A percentile compares a stretch with the other conserved stretches of the same genome.
phyloP scores from a whole-genome alignment of 148 eudicot genomes.

The Camellia japonica region DNA sequence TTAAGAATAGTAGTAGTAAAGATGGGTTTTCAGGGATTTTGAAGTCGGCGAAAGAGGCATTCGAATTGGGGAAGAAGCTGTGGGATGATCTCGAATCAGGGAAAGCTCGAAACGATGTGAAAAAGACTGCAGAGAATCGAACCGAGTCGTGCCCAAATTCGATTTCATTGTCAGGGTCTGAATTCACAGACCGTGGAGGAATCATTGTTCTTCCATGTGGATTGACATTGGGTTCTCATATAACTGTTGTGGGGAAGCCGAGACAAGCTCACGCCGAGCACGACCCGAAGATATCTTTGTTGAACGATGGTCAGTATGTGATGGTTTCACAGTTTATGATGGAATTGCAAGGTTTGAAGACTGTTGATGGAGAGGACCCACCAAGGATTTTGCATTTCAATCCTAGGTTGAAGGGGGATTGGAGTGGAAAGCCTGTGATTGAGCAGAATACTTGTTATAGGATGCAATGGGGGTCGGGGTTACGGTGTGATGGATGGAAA shows the following conservation, averaged over 20 bases:
- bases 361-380: conserved; percentile 95
- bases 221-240: conserved; percentile 79
- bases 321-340: conserved; percentile 91
- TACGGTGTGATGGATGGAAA: conserved; percentile 85
- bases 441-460: conserved; percentile 97
- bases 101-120: conserved; percentile 12
- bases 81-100: conserved; percentile 60
- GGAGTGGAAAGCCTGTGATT: conserved; percentile 94
- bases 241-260: conserved; percentile 75
- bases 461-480: conserved; percentile 85
- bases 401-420: conserved; percentile 92
- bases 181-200: conserved; percentile 43
- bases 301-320: conserved; percentile 64
- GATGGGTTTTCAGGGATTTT: conserved; percentile 54
- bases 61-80: conserved; percentile 55
- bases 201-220: conserved; percentile 86
- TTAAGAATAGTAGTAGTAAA: conserved; percentile 25
- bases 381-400: conserved; percentile 87
- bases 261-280: conserved; percentile 63
- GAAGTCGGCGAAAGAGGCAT: conserved; percentile 54
- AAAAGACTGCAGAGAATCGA: conserved; percentile 17
- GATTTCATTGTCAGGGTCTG: conserved; percentile 41
- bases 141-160: conserved; percentile 59
- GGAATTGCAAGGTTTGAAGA: conserved; percentile 87
- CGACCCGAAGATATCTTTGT: conserved; percentile 73